Base-by-base conservation (phyloP, 768 basidiomycete genomes). In the Kondoa malvinella region DNA sequence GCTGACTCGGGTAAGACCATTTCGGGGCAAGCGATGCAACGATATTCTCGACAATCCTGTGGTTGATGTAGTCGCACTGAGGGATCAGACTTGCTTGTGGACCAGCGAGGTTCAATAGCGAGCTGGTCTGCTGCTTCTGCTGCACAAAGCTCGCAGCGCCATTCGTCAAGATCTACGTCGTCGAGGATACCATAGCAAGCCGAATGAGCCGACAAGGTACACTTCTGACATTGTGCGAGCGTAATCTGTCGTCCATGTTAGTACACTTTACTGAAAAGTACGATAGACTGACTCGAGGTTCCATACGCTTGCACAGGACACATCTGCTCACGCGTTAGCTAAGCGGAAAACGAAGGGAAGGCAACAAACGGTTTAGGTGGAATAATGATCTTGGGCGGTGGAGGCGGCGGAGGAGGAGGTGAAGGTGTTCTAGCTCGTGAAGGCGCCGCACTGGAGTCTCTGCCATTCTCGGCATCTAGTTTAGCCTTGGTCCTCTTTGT, bases 61-160 rank as follows among this genome's bases (percentile, higher is more conserved):
- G 34, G 67, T 68, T 68, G 67, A 50, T 50, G 1, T 1, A n/a
- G 4, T 31, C 17, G 59, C 33, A 26, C 50, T 0, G 30, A 16
- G 2, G 16, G 25, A 25, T 3, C 26, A 57, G 25, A 0, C 14
- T n/a, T 21, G 25, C 40, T 58, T 21, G 34, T 26, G 29, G 8
- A 25, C 4, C 30, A 71, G 61, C 25, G 1, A 68, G 66, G 1
- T 66, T 60, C 1, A 25, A 14, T 1, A 71, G 66, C 4, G 34
- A 50, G 1, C 29, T 58, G 4, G 31, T 63, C 12, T 30, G 12
- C 40, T 67, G 8, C 2, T 69, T 64, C 15, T 61, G 64, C 25
- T 69, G 8, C 70, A 71, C 74, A 75, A 1, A 73, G 62, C 29
- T 75, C 71, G 69, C 74, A 75, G 12, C 62, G 57, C 73, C 73